Base-by-base conservation (phyloP, 2,329 filamentous ascomycete genomes). In the Sphaceloma murrayae region DNA sequence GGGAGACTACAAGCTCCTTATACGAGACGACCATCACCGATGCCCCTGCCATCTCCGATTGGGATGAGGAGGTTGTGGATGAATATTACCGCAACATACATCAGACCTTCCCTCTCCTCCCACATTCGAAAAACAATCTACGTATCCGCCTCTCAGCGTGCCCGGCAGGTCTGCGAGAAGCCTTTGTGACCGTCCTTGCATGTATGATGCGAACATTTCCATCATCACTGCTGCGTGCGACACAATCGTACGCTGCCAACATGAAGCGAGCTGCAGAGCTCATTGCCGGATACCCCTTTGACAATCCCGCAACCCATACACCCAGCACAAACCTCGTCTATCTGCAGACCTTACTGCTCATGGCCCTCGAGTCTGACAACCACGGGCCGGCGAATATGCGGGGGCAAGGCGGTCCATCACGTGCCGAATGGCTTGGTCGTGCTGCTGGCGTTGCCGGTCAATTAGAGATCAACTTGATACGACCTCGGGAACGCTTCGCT, bases 401-500 rank as follows among this genome's bases (percentile, higher is more conserved):
- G 33, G 69, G 70, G 1, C 67, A 65, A 54, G 58, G 59, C 31
- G 64, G 64, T 3, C 62, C 69, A 8, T 66, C 70, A 14, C 72
- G 73, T 49, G 64, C 68, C 9, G 67, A 72, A 9, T 71, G 82
- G 55, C 61, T 85, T n/a, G 75, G 74, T 5, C 72, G 75, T 32
- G 81, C 80, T 4, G 73, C 83, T 10, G 77, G 76, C 2, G 63
- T 82, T 10, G 78, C 80, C 1, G 79, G 81, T 49, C 71, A 71
- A 10, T 72, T 84, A 64, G 77, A 75, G 53, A 65, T 85, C 47
- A 78, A 78, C 46, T 55, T 68, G 40, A 54, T 61, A 53, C 67
- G 48, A 61, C 67, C 39, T 46, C 55, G 29, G 50, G 67, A 34
- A 67, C 69, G 43, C 59, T 58, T 58, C 18, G 49, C 59, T 11